Evolutionary conservation across 305 asterid genomes (phyloP).

Genomic region (Fraxinus platypoda): DNA sequence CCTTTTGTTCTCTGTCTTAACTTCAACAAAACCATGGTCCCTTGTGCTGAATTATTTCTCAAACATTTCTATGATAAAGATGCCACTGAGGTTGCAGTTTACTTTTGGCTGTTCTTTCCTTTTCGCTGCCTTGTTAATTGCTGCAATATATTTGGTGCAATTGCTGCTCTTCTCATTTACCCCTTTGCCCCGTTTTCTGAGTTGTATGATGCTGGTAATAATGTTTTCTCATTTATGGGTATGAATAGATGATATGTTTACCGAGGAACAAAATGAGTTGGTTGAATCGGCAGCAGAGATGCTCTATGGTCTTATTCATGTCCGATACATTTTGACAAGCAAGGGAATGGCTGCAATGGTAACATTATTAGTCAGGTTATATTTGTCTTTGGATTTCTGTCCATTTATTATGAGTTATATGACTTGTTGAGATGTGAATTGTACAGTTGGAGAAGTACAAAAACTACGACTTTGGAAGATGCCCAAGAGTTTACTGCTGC

Average conservation of each 20-base stretch:
- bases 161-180: neutral
- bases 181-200: neutral
- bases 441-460: constrained; percentile 86
- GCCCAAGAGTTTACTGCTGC: constrained; percentile 89
- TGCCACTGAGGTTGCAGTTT: neutral
- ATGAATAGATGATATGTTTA: constrained; percentile 72
- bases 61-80: neutral
- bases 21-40: neutral
- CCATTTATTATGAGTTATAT: constrained; percentile 11
- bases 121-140: neutral
- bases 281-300: constrained; percentile 96
- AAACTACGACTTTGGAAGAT: constrained; percentile 89
- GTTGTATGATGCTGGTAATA: constrained; percentile 24
- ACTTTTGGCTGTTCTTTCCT: neutral
- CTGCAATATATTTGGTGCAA: neutral
- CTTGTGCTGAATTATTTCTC: neutral
- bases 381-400: constrained; percentile 5
- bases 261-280: constrained; percentile 91
- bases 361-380: constrained; percentile 23
- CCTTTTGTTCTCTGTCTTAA: neutral
- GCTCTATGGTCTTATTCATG: constrained; percentile 92
- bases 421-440: constrained; percentile 26
- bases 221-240: constrained; percentile 26
- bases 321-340: constrained; percentile 80
- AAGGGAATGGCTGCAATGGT: constrained; percentile 98